Evolutionary conservation across 768 basidiomycete species (phyloP).

Genomic region (Amanita pseudoporphyria): DNA sequence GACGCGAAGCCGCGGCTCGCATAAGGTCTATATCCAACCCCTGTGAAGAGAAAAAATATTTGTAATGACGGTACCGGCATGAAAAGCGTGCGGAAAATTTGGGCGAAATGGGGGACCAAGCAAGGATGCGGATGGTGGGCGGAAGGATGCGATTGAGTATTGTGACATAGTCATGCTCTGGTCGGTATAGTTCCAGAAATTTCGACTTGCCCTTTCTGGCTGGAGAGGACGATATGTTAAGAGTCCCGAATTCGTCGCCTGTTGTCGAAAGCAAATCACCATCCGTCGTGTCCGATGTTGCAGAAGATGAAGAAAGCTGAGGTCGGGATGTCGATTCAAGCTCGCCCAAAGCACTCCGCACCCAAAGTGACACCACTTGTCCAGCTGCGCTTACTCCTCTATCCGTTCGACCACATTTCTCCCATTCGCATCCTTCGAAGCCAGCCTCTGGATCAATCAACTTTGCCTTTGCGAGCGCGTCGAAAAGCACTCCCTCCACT

Average conservation of each 20-base stretch:
- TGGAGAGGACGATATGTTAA: conserved; percentile 17
- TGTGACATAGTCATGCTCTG: conserved; percentile 67
- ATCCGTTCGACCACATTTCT: conserved; percentile 90
- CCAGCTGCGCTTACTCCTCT: conserved; percentile 90
- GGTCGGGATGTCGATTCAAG: conserved; percentile 10
- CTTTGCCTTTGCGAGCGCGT: conserved; percentile 66
- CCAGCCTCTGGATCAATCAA: conserved; percentile 69
- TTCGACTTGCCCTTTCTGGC: conserved; percentile 7
- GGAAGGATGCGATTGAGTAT: conserved; percentile 86
- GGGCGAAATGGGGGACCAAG: conserved; percentile 83
- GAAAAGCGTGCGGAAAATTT: conserved; percentile 84
- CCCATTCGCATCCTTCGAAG: conserved; percentile 83
- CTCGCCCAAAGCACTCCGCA: conserved; percentile 55
- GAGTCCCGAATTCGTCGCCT: conserved; percentile 31
- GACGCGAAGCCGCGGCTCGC: conserved; percentile 57
- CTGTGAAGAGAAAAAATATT: conserved; percentile 82
- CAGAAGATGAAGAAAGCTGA: neutral
- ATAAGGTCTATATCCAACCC: conserved; percentile 65
- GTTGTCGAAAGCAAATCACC: conserved; percentile 18
- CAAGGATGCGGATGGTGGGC: conserved; percentile 79
- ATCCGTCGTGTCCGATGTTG: neutral
- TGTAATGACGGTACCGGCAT: conserved; percentile 88
- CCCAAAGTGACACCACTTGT: conserved; percentile 89
- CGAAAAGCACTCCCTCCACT: conserved; percentile 81
- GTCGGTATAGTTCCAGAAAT: conserved; percentile 5